phyloP scores from a whole-genome alignment of 352 stramenopile genomes.

The Thalassiosira livingstoniorum region DNA sequence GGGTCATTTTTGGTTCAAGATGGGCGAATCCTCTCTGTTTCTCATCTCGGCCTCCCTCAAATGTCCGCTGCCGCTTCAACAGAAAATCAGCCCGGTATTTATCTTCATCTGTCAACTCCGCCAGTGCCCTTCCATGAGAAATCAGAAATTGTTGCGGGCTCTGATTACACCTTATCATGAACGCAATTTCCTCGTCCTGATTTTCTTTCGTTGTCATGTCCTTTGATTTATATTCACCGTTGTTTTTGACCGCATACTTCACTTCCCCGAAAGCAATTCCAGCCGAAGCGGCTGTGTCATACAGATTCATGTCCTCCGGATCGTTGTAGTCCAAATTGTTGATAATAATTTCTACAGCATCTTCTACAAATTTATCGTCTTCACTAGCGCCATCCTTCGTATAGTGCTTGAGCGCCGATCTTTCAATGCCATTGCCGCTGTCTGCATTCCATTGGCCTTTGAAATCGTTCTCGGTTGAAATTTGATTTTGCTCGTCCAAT shows the following conservation, averaged over 20 bases:
- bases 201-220: conserved; percentile 31
- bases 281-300: conserved; percentile 34
- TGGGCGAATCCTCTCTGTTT: not conserved
- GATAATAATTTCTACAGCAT: conserved; percentile 68
- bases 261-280: not conserved
- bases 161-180: conserved; percentile 79
- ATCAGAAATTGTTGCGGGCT: conserved; percentile 72
- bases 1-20: conserved; percentile 49
- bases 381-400: not conserved
- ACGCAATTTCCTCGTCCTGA: conserved; percentile 73
- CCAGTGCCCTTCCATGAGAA: conserved; percentile 60
- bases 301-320: conserved; percentile 30
- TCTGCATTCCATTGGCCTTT: too few species aligned
- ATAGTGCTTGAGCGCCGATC: too few species aligned
- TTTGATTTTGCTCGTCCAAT: conserved; percentile 13
- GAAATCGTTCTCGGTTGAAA: not conserved
- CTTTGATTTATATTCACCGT: conserved; percentile 6
- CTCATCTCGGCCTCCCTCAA: not conserved
- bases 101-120: conserved; percentile 64
- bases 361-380: conserved; percentile 62
- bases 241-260: conserved; percentile 5
- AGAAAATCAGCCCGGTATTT: conserved; percentile 54
- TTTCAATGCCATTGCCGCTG: too few species aligned
- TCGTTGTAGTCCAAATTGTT: conserved; percentile 48
- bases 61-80: conserved; percentile 11